A percentile compares a stretch with the other conserved stretches of the same genome.
These are phyloP conservation scores for Rhizopogon vulgaris DNA, from an alignment of 768 basidiomycete genomes.

Conservation along the genomic window DNA sequence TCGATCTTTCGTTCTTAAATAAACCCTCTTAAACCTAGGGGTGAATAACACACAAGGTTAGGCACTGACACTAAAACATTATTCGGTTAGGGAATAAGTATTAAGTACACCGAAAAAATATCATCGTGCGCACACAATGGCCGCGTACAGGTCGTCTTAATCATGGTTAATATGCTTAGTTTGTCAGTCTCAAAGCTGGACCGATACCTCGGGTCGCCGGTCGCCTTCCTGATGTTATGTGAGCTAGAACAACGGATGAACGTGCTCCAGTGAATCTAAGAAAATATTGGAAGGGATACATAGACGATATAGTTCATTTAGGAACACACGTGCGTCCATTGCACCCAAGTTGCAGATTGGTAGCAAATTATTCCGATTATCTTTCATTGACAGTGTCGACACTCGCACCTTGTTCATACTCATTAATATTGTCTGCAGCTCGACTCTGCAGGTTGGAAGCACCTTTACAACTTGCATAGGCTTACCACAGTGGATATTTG, in stretches of 20 bases:
- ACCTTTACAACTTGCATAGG: too few relatives aligned
- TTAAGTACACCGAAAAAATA: neutral
- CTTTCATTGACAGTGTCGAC: too few relatives aligned
- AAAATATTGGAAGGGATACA: neutral
- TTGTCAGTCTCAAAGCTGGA: slow-evolving; percentile 62
- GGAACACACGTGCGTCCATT: slow-evolving; percentile 56
- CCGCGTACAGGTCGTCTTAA: slow-evolving; percentile 63
- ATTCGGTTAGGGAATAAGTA: slow-evolving; percentile 29
- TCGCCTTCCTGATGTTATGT: slow-evolving; percentile 56
- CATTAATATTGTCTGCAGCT: too few relatives aligned
- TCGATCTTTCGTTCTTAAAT: slow-evolving; percentile 32
- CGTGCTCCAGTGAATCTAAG: slow-evolving; percentile 48
- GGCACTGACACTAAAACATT: slow-evolving; percentile 56
- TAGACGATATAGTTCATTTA: neutral
- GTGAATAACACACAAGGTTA: neutral
- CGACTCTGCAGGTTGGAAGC: too few relatives aligned
- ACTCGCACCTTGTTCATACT: too few relatives aligned
- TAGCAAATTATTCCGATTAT: slow-evolving; percentile 31
- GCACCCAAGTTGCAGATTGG: slow-evolving; percentile 63
- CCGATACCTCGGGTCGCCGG: slow-evolving; percentile 54
- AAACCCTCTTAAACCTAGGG: neutral
- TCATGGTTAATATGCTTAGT: slow-evolving; percentile 44
- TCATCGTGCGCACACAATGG: slow-evolving; percentile 51
- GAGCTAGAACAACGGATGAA: slow-evolving; percentile 58
- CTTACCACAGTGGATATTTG: too few relatives aligned